phyloP scores from a whole-genome alignment of 441 rosid genomes.

The Codiaeum variegatum region DNA sequence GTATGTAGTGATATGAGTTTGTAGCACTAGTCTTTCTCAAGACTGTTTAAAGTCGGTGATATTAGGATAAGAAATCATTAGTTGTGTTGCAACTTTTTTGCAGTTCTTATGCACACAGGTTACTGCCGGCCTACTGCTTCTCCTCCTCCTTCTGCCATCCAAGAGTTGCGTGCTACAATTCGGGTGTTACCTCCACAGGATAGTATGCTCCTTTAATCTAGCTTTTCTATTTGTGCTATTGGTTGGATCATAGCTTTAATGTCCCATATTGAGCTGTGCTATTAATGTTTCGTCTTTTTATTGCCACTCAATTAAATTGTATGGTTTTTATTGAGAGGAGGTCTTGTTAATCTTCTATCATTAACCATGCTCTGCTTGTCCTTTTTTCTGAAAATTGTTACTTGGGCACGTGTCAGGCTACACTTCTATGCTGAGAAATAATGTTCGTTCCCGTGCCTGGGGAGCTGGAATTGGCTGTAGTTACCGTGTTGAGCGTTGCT shows the following conservation, averaged over 20 bases:
- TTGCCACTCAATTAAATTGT: background rate
- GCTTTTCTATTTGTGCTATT: background rate
- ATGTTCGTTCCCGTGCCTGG: slow-evolving; percentile 99
- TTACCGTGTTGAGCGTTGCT: slow-evolving; percentile 89
- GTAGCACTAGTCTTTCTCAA: background rate
- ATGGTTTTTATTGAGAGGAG: background rate
- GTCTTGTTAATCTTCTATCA: background rate
- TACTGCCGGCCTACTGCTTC: slow-evolving; percentile 98
- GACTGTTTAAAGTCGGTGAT: background rate
- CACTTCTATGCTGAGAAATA: slow-evolving; percentile 87
- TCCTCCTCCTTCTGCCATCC: slow-evolving; percentile 95
- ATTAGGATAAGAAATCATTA: slow-evolving; percentile 18
- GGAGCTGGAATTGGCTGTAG: slow-evolving; percentile 99
- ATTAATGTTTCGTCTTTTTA: background rate
- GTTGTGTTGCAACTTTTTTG: slow-evolving; percentile 35
- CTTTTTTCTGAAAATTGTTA: slow-evolving; percentile 9
- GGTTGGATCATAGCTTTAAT: background rate
- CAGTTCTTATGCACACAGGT: slow-evolving; percentile 99
- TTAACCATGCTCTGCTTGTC: background rate
- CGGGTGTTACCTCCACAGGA: slow-evolving; percentile 88
- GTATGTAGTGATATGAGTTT: slow-evolving; percentile 35
- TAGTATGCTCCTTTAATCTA: slow-evolving; percentile 45
- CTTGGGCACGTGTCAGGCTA: slow-evolving; percentile 51
- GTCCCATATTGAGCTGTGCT: background rate
- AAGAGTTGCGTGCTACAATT: slow-evolving; percentile 85